Evolutionary conservation across 139 green algal genomes (phyloP), one percentile per base, ranked within the genome.

Genomic region (Picocystis salinarum): DNA sequence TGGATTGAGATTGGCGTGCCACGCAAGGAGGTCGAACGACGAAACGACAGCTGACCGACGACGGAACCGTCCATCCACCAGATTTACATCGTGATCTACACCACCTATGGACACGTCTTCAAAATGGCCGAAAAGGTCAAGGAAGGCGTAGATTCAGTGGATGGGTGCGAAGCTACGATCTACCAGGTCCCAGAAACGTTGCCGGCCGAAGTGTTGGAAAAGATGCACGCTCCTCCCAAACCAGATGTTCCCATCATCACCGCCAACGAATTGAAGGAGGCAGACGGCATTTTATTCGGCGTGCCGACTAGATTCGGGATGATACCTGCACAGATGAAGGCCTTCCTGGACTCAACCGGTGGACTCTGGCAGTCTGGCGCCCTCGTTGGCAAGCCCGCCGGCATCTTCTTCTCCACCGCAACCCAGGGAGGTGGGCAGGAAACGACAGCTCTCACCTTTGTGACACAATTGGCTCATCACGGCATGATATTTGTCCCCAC

Each of bases 401-500:
- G 55, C 22, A 55, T 71, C 28, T 60, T 77, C 40, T 58, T 64
- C 30, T 61, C 33, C 46, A 76, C 66, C 7, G 54, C 58, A 28
- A 69, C 49, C 5, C 77, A 80, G 57, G 71, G 69, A 20, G 69
- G 78, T n/a, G 78, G 74, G n/a, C 69, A 80, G 56, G 73, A 83
- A 62, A 76, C 59, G 6, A 81, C 73, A 22, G 46, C 71, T 29
- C 36, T 74, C 31, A 74, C 47, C 12, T 24, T 69, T 0, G 40
- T 90, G 17, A 71, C 61, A 10, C 66, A 85, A 51, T 53, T 83
- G n/a, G 57, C 57, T 1, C 73, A 84, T 50, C 77, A 90, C 36
- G 79, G 79, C 47, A 90, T 91, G 73, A 71, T 89, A 41, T 91
- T 58, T 39, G 75, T 91, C 28, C 75, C 78, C 0, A 19, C 62